A percentile compares a stretch with the other conserved stretches of the same genome.
Evolutionary conservation across 495 filamentous ascomycete genomes (phyloP).

Genomic region (Penicillium argentinense): DNA sequence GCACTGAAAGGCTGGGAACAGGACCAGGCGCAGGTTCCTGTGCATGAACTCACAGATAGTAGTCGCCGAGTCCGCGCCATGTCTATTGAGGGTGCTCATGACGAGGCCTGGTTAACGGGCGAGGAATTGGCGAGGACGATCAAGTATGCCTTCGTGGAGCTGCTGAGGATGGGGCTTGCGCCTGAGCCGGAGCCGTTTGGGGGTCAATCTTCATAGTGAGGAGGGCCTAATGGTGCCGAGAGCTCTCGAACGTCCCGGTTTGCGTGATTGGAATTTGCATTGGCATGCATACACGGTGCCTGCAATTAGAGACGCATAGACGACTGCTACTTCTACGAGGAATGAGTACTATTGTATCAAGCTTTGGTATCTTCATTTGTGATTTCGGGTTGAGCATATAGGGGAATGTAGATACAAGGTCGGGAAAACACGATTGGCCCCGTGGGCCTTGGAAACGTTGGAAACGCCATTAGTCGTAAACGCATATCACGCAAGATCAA

Average conservation of each 20-base stretch:
- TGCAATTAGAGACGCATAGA: too few species aligned
- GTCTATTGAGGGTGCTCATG: slow-evolving; percentile 59
- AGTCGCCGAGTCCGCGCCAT: slow-evolving; percentile 44
- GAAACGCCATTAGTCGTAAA: slow-evolving; percentile 31
- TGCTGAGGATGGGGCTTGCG: slow-evolving; percentile 30
- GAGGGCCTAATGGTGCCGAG: too few species aligned
- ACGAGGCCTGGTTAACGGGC: slow-evolving; percentile 58
- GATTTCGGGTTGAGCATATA: not conserved
- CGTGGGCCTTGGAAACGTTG: slow-evolving; percentile 19
- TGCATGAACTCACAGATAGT: slow-evolving; percentile 38
- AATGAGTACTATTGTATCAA: not conserved
- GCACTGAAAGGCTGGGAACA: slow-evolving; percentile 32
- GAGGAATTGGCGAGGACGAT: slow-evolving; percentile 48
- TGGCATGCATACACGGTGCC: too few species aligned
- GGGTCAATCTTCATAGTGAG: not conserved
- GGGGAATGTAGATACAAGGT: slow-evolving; percentile 28
- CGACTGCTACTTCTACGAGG: not conserved
- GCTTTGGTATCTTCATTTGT: slow-evolving; percentile 17
- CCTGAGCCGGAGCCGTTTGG: slow-evolving; percentile 7
- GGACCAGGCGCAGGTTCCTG: slow-evolving; percentile 20
- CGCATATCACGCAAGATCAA: slow-evolving; percentile 22
- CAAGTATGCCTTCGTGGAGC: slow-evolving; percentile 30
- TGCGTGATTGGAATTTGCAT: not conserved
- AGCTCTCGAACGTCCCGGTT: too few species aligned
- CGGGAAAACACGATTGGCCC: slow-evolving; percentile 20